phyloP scores from a whole-genome alignment of 805 yeast genomes.

The Candida ipomoeae region DNA sequence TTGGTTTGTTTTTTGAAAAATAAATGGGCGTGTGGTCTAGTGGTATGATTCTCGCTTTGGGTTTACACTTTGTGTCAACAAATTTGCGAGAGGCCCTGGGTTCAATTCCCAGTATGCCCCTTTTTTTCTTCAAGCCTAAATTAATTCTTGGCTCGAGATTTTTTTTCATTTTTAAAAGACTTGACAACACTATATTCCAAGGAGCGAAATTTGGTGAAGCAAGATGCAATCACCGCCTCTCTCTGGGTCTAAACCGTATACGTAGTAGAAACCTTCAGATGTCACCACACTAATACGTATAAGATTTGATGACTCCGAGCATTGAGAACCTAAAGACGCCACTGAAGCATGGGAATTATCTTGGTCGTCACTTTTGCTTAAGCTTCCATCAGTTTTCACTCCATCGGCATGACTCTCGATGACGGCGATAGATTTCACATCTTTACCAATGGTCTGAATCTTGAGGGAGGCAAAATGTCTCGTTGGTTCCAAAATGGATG shows the following conservation, averaged over 20 bases:
- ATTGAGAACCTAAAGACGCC: slow-evolving; percentile 3
- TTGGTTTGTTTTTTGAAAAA: no score
- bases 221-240: slow-evolving; percentile 91
- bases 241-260: slow-evolving; percentile 77
- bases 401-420: slow-evolving; percentile 37
- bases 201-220: slow-evolving; percentile 62
- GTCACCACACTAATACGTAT: slow-evolving; percentile 68
- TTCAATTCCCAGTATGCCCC: slow-evolving; percentile 20
- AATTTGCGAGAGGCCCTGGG: slow-evolving; percentile 19
- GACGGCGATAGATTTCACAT: slow-evolving; percentile 43
- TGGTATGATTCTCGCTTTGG: slow-evolving; percentile 23
- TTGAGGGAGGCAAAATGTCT: slow-evolving; percentile 89
- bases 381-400: slow-evolving; percentile 24
- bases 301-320: slow-evolving; percentile 23
- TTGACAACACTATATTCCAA: slow-evolving; percentile 18
- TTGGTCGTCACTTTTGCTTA: slow-evolving; percentile 11
- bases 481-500: slow-evolving; percentile 81
- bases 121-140: not conserved
- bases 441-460: slow-evolving; percentile 42
- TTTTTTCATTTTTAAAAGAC: no score
- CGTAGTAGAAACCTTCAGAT: slow-evolving; percentile 73
- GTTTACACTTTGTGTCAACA: not conserved
- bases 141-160: no score
- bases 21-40: slow-evolving; percentile 21
- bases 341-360: slow-evolving; percentile 4